Evolutionary conservation across 176 grass and related monocot species (phyloP).

Genomic region (Urochloa ruziziensis): DNA sequence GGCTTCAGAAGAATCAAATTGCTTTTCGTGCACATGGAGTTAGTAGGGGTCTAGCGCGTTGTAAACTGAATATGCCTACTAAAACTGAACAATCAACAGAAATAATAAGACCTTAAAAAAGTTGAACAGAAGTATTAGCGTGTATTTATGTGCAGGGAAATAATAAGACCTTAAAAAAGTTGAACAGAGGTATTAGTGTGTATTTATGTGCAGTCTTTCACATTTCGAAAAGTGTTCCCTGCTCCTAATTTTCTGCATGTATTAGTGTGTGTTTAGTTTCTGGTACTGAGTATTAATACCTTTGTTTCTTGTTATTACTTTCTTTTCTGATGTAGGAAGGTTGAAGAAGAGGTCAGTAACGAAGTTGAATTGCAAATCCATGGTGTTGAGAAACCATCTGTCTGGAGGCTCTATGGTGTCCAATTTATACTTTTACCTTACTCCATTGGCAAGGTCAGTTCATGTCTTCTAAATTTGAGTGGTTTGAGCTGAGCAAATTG

Average conservation of each 20-base stretch:
- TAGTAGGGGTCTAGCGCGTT: not conserved
- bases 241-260: not conserved
- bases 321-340: slow-evolving; percentile 54
- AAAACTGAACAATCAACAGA: not conserved
- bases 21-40: not conserved
- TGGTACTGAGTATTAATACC: not conserved
- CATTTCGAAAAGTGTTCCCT: slow-evolving; percentile 9
- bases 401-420: slow-evolving; percentile 74
- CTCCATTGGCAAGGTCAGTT: slow-evolving; percentile 71
- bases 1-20: not conserved
- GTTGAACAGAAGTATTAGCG: not conserved
- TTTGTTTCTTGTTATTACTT: not conserved
- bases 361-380: slow-evolving; percentile 96
- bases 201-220: not conserved
- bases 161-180: not conserved
- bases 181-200: not conserved
- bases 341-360: slow-evolving; percentile 64
- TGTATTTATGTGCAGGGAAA: too few relatives aligned
- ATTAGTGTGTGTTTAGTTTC: slow-evolving; percentile 11
- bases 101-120: not conserved
- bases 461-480: not conserved
- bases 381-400: slow-evolving; percentile 82
- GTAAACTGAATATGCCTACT: not conserved
- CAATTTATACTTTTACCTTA: slow-evolving; percentile 91
- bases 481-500: slow-evolving; percentile 16